phyloP scores from a whole-genome alignment of 2,329 filamentous ascomycete genomes.

The Colletotrichum neosansevieriae region DNA sequence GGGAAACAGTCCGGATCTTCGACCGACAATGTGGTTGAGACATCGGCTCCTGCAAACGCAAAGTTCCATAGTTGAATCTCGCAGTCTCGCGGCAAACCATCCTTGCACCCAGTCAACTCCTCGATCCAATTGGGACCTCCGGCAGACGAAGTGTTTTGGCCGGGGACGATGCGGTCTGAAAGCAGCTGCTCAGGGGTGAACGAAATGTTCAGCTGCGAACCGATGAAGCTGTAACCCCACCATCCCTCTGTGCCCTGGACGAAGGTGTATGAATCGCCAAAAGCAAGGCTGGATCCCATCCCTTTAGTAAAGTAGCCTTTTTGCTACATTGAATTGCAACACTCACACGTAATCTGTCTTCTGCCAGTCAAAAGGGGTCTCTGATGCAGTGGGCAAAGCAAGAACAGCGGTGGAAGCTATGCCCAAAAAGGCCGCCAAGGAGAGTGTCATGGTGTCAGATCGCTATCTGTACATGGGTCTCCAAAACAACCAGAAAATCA shows the following conservation, averaged over 20 bases:
- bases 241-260: constrained; percentile 65
- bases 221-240: constrained; percentile 66
- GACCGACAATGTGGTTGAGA: constrained; percentile 28
- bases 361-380: constrained; percentile 40
- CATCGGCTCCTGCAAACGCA: constrained; percentile 65
- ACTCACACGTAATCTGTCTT: constrained; percentile 44
- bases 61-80: constrained; percentile 66
- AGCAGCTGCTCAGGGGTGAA: constrained; percentile 59
- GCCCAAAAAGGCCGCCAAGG: background rate
- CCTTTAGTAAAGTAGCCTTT: no score
- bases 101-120: constrained; percentile 61
- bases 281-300: constrained; percentile 52
- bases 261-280: constrained; percentile 65
- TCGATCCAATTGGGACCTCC: constrained; percentile 68
- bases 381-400: background rate
- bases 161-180: constrained; percentile 57
- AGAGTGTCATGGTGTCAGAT: background rate
- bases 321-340: background rate
- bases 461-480: background rate
- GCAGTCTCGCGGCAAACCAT: constrained; percentile 58
- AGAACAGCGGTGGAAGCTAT: background rate
- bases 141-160: constrained; percentile 63
- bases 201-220: constrained; percentile 60
- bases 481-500: background rate
- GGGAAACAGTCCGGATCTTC: accelerated